phyloP scores from a whole-genome alignment of 1,284 basidiomycete species.

The Inonotus obliquus region DNA sequence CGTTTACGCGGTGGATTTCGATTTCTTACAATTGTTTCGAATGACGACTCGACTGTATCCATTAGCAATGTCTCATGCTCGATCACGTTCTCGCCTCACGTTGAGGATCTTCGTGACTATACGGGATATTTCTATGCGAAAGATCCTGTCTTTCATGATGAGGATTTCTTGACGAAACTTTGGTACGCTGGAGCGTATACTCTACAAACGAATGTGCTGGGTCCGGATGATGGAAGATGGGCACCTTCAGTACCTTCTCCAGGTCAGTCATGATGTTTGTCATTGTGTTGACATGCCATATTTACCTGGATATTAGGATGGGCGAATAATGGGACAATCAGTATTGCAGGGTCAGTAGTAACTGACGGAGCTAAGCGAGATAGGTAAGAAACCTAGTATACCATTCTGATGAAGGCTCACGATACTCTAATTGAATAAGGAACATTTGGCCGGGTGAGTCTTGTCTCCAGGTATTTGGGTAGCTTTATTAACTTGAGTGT shows the following conservation, averaged over 20 bases:
- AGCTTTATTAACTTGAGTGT: background rate
- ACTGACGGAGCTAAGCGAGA: conserved; percentile 61
- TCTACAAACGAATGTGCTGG: conserved; percentile 53
- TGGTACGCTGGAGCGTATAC: conserved; percentile 63
- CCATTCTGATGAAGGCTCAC: background rate
- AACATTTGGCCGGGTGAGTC: conserved; percentile 51
- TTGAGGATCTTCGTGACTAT: conserved; percentile 46
- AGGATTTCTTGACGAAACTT: conserved; percentile 50
- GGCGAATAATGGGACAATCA: conserved; percentile 52
- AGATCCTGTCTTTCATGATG: conserved; percentile 43
- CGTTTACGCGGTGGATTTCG: conserved; percentile 50
- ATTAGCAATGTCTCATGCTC: conserved; percentile 49
- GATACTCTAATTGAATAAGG: conserved; percentile 24
- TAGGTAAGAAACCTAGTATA: conserved; percentile 29
- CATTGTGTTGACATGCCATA: background rate
- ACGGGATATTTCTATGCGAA: conserved; percentile 50
- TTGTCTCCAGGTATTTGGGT: background rate
- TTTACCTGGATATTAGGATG: conserved; percentile 36
- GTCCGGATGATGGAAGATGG: conserved; percentile 43
- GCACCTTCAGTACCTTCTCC: conserved; percentile 39
- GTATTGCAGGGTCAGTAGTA: conserved; percentile 54
- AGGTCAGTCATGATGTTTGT: conserved; percentile 20
- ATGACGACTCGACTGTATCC: conserved; percentile 31
- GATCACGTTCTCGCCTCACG: conserved; percentile 54
- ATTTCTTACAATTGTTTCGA: conserved; percentile 47